Conservation (phyloP, 495 filamentous ascomycete species). For the Podospora fimiseda region DNA sequence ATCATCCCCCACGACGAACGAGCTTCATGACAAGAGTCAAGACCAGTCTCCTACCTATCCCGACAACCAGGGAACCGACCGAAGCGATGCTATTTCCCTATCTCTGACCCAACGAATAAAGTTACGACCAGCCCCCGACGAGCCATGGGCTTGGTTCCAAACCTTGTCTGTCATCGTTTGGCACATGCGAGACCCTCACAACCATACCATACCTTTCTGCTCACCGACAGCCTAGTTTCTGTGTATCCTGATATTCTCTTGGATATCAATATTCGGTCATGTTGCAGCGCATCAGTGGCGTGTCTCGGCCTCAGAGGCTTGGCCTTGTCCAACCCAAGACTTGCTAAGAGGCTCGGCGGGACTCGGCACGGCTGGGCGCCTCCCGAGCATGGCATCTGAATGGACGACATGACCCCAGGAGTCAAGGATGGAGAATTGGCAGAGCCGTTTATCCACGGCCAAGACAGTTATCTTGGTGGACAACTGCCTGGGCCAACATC, state of each 20-base stretch:
- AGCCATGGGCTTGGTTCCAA: too few species aligned
- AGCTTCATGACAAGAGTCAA: too few species aligned
- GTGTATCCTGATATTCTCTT: background rate
- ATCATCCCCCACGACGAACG: too few species aligned
- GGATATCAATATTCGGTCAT: background rate
- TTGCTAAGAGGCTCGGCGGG: constrained; percentile 1
- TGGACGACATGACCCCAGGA: background rate
- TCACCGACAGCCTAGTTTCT: constrained; percentile 1
- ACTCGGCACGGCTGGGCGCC: background rate
- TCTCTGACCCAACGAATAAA: too few species aligned
- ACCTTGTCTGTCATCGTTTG: too few species aligned
- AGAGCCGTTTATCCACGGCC: constrained; percentile 4
- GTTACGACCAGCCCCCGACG: too few species aligned
- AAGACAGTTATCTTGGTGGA: constrained; percentile 4
- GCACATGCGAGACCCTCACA: too few species aligned
- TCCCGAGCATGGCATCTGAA: background rate
- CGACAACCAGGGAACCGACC: too few species aligned
- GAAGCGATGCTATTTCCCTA: too few species aligned
- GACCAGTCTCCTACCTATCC: too few species aligned
- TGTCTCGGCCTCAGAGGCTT: background rate
- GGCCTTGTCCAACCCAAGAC: background rate
- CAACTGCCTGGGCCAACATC: background rate
- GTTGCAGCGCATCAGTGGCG: background rate
- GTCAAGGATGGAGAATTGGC: background rate
- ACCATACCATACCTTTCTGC: constrained; percentile 3